A percentile compares a stretch with the other conserved stretches of the same genome.
Evolutionary conservation across 495 filamentous ascomycete species (phyloP).

Genomic region (Pyronema omphalodes): DNA sequence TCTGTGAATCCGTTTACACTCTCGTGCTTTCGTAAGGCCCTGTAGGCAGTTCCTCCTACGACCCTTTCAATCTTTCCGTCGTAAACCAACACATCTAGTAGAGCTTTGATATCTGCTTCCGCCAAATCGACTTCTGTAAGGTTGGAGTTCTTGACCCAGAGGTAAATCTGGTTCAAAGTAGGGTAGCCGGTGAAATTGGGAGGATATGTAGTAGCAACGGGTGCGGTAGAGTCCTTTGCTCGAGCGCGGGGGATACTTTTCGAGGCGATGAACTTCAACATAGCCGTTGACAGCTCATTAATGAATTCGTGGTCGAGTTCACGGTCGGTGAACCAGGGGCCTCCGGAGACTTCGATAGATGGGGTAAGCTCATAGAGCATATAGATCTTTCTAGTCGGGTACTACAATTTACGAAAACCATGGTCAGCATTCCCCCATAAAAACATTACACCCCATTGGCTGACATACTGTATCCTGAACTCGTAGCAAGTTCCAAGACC

Average conservation of each 20-base stretch:
- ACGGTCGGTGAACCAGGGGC: slow-evolving; percentile 80
- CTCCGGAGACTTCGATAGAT: slow-evolving; percentile 74
- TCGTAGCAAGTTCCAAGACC: slow-evolving; percentile 14
- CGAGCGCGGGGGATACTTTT: slow-evolving; percentile 27
- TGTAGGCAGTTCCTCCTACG: slow-evolving; percentile 36
- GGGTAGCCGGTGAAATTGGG: slow-evolving; percentile 57
- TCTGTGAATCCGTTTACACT: slow-evolving; percentile 56
- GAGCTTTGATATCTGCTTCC: slow-evolving; percentile 54
- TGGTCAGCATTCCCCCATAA: background rate
- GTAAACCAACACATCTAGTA: slow-evolving; percentile 70
- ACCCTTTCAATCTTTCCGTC: slow-evolving; percentile 56
- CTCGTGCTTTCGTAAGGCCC: slow-evolving; percentile 29
- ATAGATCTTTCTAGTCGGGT: slow-evolving; percentile 55
- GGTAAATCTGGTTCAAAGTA: slow-evolving; percentile 50
- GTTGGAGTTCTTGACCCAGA: slow-evolving; percentile 43
- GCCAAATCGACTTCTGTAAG: slow-evolving; percentile 46
- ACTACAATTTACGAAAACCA: slow-evolving; percentile 19
- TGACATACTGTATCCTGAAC: slow-evolving; percentile 12
- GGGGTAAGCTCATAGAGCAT: slow-evolving; percentile 43
- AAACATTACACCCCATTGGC: slow-evolving; percentile 1
- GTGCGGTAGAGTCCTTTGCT: slow-evolving; percentile 13
- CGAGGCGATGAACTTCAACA: slow-evolving; percentile 50
- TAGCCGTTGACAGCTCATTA: slow-evolving; percentile 42
- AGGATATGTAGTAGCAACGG: slow-evolving; percentile 41
- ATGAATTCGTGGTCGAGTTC: slow-evolving; percentile 78